phyloP scores from a whole-genome alignment of 176 grass and related monocot species.

The Elaeis guineensis region DNA sequence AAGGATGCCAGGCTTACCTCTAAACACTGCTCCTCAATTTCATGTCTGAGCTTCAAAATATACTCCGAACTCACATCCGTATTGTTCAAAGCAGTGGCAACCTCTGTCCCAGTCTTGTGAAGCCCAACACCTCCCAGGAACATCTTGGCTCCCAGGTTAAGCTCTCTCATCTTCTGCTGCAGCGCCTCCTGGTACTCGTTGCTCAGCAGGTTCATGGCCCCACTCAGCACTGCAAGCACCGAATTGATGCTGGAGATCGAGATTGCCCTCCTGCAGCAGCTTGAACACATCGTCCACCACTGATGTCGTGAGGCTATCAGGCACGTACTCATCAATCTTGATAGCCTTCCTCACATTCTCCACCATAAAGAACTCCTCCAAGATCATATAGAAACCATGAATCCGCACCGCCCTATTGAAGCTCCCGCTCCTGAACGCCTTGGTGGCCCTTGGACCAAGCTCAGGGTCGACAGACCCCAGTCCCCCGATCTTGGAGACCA shows the following conservation, averaged over 20 bases:
- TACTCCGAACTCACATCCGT: slow-evolving; percentile 89
- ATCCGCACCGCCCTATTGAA: slow-evolving; percentile 70
- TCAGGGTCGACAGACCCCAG: slow-evolving; percentile 59
- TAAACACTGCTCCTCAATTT: slow-evolving; percentile 69
- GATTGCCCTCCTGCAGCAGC: slow-evolving; percentile 66
- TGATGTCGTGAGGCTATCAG: slow-evolving; percentile 67
- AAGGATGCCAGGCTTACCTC: slow-evolving; percentile 33
- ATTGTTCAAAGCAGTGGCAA: slow-evolving; percentile 80
- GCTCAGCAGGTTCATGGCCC: slow-evolving; percentile 51
- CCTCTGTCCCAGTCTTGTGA: slow-evolving; percentile 77
- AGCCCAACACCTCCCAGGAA: slow-evolving; percentile 84
- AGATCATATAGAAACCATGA: slow-evolving; percentile 80
- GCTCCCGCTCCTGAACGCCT: slow-evolving; percentile 65
- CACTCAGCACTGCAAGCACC: slow-evolving; percentile 67
- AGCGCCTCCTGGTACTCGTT: slow-evolving; percentile 95
- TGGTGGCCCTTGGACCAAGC: slow-evolving; percentile 53
- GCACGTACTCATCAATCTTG: slow-evolving; percentile 58
- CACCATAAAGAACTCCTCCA: slow-evolving; percentile 99
- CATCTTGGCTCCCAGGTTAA: slow-evolving; percentile 79
- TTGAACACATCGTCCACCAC: slow-evolving; percentile 91
- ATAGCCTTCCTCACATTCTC: slow-evolving; percentile 94
- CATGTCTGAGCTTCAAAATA: slow-evolving; percentile 79
- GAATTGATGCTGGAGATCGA: slow-evolving; percentile 87
- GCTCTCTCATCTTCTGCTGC: slow-evolving; percentile 72
- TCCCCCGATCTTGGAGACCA: slow-evolving; percentile 85